Evolutionary conservation across 164 flowering plant genomes (phyloP).

Genomic region (Magnolia changhungtana): DNA sequence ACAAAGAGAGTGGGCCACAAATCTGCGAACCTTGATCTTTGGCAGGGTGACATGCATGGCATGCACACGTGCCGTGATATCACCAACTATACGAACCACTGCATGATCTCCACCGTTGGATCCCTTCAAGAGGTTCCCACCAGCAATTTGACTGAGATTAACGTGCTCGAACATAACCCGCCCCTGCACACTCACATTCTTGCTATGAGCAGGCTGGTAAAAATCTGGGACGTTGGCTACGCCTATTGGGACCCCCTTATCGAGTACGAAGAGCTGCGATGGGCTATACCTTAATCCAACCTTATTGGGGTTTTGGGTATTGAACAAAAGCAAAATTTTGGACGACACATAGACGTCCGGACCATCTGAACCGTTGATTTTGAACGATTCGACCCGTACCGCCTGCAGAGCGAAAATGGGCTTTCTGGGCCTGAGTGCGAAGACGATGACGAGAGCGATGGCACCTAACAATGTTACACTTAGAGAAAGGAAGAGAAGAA

Average conservation of each 20-base stretch:
- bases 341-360: constrained; percentile 31
- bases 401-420: constrained; percentile 39
- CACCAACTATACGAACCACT: constrained; percentile 34
- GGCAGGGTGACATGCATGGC: constrained; percentile 29
- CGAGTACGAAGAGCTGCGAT: constrained; percentile 26
- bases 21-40: constrained; percentile 35
- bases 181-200: constrained; percentile 30
- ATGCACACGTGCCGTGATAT: constrained; percentile 28
- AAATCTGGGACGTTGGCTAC: constrained; percentile 34
- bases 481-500: constrained; percentile 24
- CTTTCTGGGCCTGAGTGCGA: constrained; percentile 38
- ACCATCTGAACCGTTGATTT: constrained; percentile 17
- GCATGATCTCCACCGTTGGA: neutral
- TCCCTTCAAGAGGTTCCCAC: neutral
- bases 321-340: constrained; percentile 27
- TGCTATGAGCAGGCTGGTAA: constrained; percentile 45
- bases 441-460: constrained; percentile 20
- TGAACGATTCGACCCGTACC: constrained; percentile 28
- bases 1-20: neutral
- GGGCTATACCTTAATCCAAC: constrained; percentile 34
- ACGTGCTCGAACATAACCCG: constrained; percentile 24
- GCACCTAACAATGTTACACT: constrained; percentile 14
- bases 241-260: constrained; percentile 33
- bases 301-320: constrained; percentile 45
- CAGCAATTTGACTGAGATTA: constrained; percentile 20